These are phyloP conservation scores for Microbotryum intermedium DNA, from an alignment of 1,284 basidiomycete species.

Conservation along the genomic window DNA sequence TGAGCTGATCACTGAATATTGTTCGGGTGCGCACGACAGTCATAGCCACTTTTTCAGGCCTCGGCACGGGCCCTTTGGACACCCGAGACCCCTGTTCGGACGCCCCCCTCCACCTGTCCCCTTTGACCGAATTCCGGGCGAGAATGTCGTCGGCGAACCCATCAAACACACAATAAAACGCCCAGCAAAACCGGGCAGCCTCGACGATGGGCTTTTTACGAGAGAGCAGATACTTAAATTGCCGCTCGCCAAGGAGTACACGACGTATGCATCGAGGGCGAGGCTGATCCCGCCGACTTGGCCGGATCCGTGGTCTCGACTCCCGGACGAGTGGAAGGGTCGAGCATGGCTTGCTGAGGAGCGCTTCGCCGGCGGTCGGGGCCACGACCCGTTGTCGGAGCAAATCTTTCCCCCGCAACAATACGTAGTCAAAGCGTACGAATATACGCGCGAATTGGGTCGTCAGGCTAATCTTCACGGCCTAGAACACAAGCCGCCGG, in stretches of 20 bases:
- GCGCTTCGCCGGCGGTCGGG: constrained; percentile 11
- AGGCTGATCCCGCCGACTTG: constrained; percentile 9
- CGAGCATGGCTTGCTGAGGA: neutral
- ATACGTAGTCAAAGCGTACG: constrained; percentile 18
- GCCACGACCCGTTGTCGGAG: constrained; percentile 6
- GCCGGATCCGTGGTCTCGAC: constrained; percentile 17
- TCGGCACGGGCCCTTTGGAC: neutral
- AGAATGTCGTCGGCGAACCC: neutral
- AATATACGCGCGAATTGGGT: constrained; percentile 8
- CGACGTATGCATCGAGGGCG: constrained; percentile 6
- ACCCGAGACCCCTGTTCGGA: neutral
- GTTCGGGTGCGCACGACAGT: neutral
- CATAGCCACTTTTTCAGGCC: neutral
- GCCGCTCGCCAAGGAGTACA: neutral
- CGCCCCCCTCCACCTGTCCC: neutral
- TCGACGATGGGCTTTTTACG: neutral
- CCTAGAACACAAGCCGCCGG: neutral
- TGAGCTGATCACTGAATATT: neutral
- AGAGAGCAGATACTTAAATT: neutral
- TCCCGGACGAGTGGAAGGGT: neutral
- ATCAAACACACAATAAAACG: neutral
- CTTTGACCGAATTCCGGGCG: neutral
- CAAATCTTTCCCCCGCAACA: constrained; percentile 6
- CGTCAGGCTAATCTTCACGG: neutral
- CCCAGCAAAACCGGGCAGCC: neutral